phyloP scores from a whole-genome alignment of 768 basidiomycete genomes.

The Suillus americanus region DNA sequence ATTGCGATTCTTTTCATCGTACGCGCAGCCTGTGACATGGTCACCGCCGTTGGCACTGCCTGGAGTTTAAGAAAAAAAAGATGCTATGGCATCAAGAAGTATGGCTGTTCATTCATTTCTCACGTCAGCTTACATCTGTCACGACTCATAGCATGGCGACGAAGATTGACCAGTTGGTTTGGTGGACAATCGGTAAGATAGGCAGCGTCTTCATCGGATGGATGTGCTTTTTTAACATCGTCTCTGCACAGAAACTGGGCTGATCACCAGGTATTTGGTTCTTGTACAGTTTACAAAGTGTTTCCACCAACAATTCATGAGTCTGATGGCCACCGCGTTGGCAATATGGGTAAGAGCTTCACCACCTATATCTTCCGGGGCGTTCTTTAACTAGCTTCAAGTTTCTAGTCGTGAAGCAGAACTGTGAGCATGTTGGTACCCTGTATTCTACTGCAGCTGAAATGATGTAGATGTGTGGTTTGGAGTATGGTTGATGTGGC shows the following conservation, averaged over 20 bases:
- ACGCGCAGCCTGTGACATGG: conserved; percentile 2
- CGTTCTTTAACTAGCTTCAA: background rate
- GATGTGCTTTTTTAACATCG: background rate
- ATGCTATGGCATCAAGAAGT: background rate
- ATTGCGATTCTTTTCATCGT: background rate
- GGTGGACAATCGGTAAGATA: background rate
- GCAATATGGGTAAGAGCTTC: background rate
- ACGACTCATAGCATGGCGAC: background rate
- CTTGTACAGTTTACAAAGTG: background rate
- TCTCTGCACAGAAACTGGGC: background rate
- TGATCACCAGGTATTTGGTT: background rate
- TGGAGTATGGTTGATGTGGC: background rate
- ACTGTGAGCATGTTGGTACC: background rate
- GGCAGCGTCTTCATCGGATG: background rate
- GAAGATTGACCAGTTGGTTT: background rate
- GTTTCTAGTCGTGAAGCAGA: background rate
- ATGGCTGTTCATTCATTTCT: background rate
- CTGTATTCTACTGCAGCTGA: background rate
- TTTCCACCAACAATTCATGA: background rate
- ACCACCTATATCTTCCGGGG: background rate
- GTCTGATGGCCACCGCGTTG: background rate
- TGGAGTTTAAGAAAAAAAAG: background rate
- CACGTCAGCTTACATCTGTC: background rate
- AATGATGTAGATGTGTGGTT: background rate
- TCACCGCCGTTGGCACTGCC: background rate